Percentiles rank a stretch among this genome's conserved stretches.
Conservation (phyloP, 2,329 filamentous ascomycete genomes). For the Paracoccidioides lutzii region DNA sequence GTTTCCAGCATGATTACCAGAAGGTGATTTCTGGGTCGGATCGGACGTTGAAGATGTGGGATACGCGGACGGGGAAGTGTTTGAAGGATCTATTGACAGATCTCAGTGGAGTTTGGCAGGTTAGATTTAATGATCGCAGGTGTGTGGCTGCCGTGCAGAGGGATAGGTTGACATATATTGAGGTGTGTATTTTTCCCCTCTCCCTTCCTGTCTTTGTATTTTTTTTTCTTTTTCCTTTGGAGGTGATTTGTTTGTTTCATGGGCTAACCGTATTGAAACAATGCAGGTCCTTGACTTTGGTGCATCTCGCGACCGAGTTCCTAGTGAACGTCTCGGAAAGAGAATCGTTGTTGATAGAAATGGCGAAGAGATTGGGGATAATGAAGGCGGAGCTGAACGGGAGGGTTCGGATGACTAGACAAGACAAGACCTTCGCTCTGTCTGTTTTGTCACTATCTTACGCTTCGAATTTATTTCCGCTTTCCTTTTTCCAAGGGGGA, state of each 20-base stretch:
- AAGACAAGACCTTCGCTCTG: not conserved
- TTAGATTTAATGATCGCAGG: constrained; percentile 88
- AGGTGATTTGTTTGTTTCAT: not conserved
- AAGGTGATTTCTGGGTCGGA: constrained; percentile 97
- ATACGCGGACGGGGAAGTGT: constrained; percentile 81
- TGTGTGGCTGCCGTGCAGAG: constrained; percentile 95
- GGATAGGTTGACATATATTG: constrained; percentile 83
- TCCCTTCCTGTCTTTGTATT: too few relatives aligned
- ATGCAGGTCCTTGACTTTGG: constrained; percentile 89
- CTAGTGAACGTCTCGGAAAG: constrained; percentile 61
- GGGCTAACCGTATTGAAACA: constrained; percentile 9
- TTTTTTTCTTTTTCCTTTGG: not conserved
- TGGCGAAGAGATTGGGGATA: constrained; percentile 26
- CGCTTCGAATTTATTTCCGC: not conserved
- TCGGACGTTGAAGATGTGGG: constrained; percentile 97
- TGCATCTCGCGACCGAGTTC: constrained; percentile 75
- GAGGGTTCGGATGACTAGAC: not conserved
- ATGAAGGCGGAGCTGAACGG: constrained; percentile 17
- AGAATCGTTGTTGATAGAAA: constrained; percentile 47
- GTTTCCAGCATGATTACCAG: constrained; percentile 92
- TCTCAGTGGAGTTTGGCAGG: constrained; percentile 95
- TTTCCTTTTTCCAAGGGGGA: too few relatives aligned
- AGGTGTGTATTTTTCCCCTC: constrained; percentile 48
- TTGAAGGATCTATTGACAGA: constrained; percentile 87
- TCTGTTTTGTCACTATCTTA: not conserved